A percentile compares a stretch with the other conserved stretches of the same genome.
phyloP scores from a whole-genome alignment of 2,329 filamentous ascomycete genomes.

The Diaporthe caulivora region DNA sequence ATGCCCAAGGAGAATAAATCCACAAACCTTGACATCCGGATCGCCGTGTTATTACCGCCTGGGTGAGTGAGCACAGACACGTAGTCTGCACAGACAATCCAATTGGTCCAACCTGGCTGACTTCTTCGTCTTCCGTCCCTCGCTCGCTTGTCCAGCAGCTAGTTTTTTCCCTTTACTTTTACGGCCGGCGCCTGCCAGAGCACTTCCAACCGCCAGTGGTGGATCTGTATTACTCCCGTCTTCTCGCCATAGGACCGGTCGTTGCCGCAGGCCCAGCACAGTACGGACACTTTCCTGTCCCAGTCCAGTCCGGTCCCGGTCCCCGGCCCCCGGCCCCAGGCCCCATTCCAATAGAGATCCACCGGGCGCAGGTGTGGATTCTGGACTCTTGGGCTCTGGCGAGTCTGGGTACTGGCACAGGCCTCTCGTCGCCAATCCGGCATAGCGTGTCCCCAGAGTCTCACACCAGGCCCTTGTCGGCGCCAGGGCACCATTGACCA shows the following conservation, averaged over 20 bases:
- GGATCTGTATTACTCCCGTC: slow-evolving; percentile 11
- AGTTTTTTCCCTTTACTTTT: background rate
- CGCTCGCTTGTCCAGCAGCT: too few relatives aligned
- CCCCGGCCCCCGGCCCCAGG: background rate
- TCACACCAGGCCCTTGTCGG: slow-evolving; percentile 32
- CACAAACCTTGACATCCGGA: background rate
- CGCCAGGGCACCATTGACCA: slow-evolving; percentile 37
- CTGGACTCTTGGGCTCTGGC: slow-evolving; percentile 1
- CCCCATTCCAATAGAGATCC: slow-evolving; percentile 18
- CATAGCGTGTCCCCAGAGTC: slow-evolving; percentile 33
- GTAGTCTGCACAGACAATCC: background rate
- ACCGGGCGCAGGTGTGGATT: slow-evolving; percentile 24
- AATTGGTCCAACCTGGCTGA: background rate
- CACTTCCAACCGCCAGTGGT: background rate
- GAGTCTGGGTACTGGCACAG: slow-evolving; percentile 5
- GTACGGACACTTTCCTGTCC: background rate
- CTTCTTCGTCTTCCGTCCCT: background rate
- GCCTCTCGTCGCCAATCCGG: slow-evolving; percentile 27
- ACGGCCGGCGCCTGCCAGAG: background rate
- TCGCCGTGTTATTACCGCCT: background rate
- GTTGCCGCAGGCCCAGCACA: background rate
- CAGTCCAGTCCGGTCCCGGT: background rate
- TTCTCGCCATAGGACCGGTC: slow-evolving; percentile 13
- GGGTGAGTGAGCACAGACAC: background rate
- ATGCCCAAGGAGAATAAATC: slow-evolving; percentile 1